Evolutionary conservation across 2,329 filamentous ascomycete species (phyloP).

Genomic region (Diaporthe helianthi): DNA sequence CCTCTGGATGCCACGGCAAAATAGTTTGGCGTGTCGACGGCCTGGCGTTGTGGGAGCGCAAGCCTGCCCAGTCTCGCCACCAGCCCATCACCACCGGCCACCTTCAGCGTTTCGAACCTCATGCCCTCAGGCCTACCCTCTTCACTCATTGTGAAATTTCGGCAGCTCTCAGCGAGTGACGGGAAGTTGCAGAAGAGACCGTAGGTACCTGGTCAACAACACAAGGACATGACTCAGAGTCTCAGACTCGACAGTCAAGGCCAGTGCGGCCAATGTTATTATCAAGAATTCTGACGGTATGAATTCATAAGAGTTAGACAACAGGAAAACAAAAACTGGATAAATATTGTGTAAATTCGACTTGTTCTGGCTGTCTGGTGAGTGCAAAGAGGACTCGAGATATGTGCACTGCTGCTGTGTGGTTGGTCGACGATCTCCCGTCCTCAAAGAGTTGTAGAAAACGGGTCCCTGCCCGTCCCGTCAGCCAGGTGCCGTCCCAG

Average conservation of each 20-base stretch:
- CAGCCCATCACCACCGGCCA: conserved; percentile 47
- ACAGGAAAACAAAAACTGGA: background rate
- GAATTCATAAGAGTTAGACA: background rate
- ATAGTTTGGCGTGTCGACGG: conserved; percentile 84
- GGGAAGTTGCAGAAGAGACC: background rate
- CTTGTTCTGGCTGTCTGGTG: background rate
- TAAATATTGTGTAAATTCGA: background rate
- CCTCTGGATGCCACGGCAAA: conserved; percentile 83
- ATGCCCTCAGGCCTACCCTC: conserved; percentile 37
- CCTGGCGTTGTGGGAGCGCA: conserved; percentile 63
- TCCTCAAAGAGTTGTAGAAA: background rate
- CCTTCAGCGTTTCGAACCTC: conserved; percentile 57
- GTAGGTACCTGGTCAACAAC: conserved; percentile 10
- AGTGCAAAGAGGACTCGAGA: background rate
- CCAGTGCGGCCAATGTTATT: background rate
- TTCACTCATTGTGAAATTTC: conserved; percentile 36
- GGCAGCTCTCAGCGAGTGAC: background rate
- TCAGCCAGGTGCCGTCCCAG: too few relatives aligned
- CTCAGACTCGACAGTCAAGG: background rate
- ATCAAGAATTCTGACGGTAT: background rate
- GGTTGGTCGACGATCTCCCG: background rate
- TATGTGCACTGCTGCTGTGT: background rate
- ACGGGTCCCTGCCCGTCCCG: conserved; percentile 1
- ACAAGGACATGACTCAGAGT: conserved; percentile 8
- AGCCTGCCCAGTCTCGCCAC: conserved; percentile 73